Evolutionary conservation across 2,329 filamentous ascomycete genomes (phyloP), one percentile per base, ranked within the genome.

Genomic region (Pyrenochaeta sp.): DNA sequence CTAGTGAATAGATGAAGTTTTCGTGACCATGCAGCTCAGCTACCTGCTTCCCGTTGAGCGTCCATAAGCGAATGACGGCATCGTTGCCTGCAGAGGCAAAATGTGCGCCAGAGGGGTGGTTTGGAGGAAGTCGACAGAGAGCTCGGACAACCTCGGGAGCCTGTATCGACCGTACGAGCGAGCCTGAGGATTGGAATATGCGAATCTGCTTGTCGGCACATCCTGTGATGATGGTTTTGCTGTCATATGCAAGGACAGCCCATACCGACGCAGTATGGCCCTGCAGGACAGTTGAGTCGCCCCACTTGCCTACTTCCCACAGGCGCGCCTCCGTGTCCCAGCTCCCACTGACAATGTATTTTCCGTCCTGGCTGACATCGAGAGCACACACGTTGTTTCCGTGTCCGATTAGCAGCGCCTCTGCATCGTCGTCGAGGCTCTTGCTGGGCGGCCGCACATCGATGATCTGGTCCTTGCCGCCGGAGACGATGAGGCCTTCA

Each of bases 1-100:
- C 81, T 10, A 99, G 75, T 6, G 89, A 88, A 72, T 99, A 99
- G 44, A 99, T 94, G 68, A 96, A 99, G 65, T 87, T 95, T 44
- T 96, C 91, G 62, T 99, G 95, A 0, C 93, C 94, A 47, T 86
- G 82, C 3, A 99, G 78, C 68, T 92, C 86, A 7, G 81, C 87
- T 8, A 96, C 78, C 45, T 89, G 81, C 35, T 86, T 78, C 0
- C 94, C 94, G 39, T 87, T 83, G 18, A 96, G 66, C 23, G 87
- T 94, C 88, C 92, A 99, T 4, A 97, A 72, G 31, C 92, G 84
- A 50, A 99, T 88, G 14, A 92, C 77, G 19, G 90, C 90, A 65
- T 99, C 94, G 63, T 97, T 99, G 58, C 90, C 90, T 11, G 94
- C 92, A 29, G 92, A 96, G 31, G 92, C 94, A 68, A 99, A 92